Evolutionary conservation across 2,329 filamentous ascomycete species (phyloP).

Genomic region (Talaromyces sp.): DNA sequence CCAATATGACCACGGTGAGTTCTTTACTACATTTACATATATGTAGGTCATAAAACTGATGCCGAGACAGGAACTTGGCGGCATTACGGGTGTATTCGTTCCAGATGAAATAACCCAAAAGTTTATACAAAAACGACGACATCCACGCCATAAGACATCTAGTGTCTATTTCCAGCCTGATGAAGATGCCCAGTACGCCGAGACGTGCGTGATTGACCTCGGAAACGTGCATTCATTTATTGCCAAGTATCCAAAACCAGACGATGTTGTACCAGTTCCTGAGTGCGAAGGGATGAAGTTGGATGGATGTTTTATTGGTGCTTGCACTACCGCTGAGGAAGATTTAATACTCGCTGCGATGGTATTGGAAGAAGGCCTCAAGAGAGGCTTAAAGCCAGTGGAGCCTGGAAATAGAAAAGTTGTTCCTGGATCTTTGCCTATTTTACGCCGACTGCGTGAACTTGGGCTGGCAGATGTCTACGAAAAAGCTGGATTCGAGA

Average conservation of each 20-base stretch:
- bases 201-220: conserved; percentile 34
- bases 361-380: conserved; percentile 35
- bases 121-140: conserved; percentile 30
- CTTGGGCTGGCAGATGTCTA: conserved; percentile 35
- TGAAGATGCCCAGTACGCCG: conserved; percentile 33
- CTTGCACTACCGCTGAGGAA: conserved; percentile 44
- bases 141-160: conserved; percentile 27
- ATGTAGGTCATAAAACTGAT: not conserved
- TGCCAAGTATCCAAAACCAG: conserved; percentile 38
- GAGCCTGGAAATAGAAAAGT: conserved; percentile 34
- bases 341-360: conserved; percentile 40
- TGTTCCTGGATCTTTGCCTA: conserved; percentile 37
- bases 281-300: conserved; percentile 27
- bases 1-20: conserved; percentile 40
- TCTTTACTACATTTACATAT: not conserved
- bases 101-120: conserved; percentile 33
- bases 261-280: conserved; percentile 39
- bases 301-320: conserved; percentile 44
- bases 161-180: conserved; percentile 38
- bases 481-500: conserved; percentile 36
- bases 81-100: conserved; percentile 39
- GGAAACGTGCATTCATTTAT: conserved; percentile 32
- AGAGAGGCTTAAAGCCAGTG: conserved; percentile 24
- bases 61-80: conserved; percentile 34
- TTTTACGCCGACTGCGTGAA: conserved; percentile 30